Percentiles rank a stretch among this genome's conserved stretches.
Evolutionary conservation across 2,329 filamentous ascomycete genomes (phyloP).

Genomic region (Colletotrichum sp.): DNA sequence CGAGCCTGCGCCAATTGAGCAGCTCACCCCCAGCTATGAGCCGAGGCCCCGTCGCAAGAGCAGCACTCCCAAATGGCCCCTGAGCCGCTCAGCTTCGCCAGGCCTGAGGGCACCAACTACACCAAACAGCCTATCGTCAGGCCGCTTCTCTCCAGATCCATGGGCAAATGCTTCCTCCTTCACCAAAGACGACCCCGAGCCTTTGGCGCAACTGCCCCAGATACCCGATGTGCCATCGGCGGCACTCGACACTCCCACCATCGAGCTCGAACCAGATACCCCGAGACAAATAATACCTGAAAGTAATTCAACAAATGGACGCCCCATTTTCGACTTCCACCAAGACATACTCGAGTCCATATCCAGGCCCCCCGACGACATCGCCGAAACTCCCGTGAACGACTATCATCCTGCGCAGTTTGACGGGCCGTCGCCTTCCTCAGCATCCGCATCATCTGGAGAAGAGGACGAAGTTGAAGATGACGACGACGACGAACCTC

Average conservation of each 20-base stretch:
- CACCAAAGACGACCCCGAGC: conserved; percentile 24
- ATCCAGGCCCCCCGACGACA: neutral
- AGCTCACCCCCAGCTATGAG: conserved; percentile 34
- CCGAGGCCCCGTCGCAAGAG: conserved; percentile 34
- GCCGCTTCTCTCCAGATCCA: conserved; percentile 46
- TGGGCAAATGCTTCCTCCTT: conserved; percentile 38
- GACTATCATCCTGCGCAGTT: neutral
- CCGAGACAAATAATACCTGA: neutral
- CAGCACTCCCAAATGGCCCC: conserved; percentile 46
- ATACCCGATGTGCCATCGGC: conserved; percentile 24
- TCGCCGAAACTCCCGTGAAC: neutral
- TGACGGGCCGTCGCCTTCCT: neutral
- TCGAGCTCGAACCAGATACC: neutral
- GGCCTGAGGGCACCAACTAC: conserved; percentile 33
- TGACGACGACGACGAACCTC: conserved; percentile 17
- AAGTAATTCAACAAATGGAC: neutral
- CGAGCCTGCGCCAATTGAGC: conserved; percentile 18
- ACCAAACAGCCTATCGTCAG: conserved; percentile 34
- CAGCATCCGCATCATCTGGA: conserved; percentile 27
- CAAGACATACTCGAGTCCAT: neutral
- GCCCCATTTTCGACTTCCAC: neutral
- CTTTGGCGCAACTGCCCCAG: conserved; percentile 13
- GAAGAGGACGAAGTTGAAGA: neutral
- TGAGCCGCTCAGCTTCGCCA: conserved; percentile 40
- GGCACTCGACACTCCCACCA: neutral